Base-by-base conservation (phyloP, 768 basidiomycete genomes). In the Termitomyces sp. region DNA sequence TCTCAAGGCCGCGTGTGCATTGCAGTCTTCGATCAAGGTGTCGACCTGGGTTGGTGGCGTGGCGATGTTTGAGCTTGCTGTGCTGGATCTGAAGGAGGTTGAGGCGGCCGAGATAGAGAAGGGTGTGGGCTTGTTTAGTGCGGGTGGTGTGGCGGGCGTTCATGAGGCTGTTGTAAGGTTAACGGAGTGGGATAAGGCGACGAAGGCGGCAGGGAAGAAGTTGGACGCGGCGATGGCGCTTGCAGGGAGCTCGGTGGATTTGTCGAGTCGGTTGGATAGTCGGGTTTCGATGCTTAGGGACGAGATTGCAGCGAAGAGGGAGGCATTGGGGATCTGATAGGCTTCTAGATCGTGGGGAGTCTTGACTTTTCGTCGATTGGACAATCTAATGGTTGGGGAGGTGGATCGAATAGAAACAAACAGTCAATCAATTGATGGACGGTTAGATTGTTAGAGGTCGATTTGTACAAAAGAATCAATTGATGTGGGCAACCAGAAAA, bases 11-110 rank as follows among this genome's bases (percentile, higher is more conserved):
- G 83, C 86, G 0, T 64, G 76, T 52, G 67, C 64, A 7, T 69
- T 74, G 11, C 75, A 79, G 27, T 54, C 64, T 12, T 50, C 66
- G 25, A 66, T 80, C 33, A 70, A 75, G n/a, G 73, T 78, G 31
- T 85, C 78, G 58, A 84, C 80, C 0, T 91, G 89, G 89, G 79
- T 89, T 5, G 75, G 73, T 1, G 82, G 86, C 3, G 76, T 89
- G 3, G 78, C 86, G 13, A 71, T 78, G 63, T 89, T 89, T 53
- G 89, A 91, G 67, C 68, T 85, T 12, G 85, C 87, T 0, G 86
- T 89, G 33, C 62, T 86, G n/a, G 84, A 86, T 54, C 69, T 91
- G 63, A 83, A 81, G 67, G 82, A 86, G 57, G 72, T 73, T 6
- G 77, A 80, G 47, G 67, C 65, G 0, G 64, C 52, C 39, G 70